Evolutionary conservation across 129 eudicot species (phyloP), one percentile per base, ranked within the genome.

Genomic region (Calendula officinalis): DNA sequence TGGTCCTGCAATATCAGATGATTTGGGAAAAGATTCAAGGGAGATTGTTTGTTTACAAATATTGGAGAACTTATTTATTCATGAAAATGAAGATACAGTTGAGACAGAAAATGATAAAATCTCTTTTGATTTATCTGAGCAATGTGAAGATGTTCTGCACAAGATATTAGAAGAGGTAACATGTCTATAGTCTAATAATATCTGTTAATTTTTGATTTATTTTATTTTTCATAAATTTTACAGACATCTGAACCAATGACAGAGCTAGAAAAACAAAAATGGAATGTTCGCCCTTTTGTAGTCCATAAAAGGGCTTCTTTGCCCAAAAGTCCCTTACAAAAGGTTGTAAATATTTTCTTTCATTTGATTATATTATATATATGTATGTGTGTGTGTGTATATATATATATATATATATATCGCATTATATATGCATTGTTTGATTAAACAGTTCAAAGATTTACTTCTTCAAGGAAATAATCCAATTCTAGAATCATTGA

Each of bases 361-460:
- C 8, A 8, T 44, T 39, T 56, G 37, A 33, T 43, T 22, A 5
- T 52, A 32, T n/a, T 10, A 37, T 40, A 54, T n/a, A 39, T 51
- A 52, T n/a, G 33, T 16, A n/a, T 15, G 42, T 34, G 47, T 35
- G 9, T 12, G 1, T 3, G 1, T 12, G 22, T 22, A 22, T 22
- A 22, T 16, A 5, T 56, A 40, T 54, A 53, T 22, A 22, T 22
- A 22, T 22, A 22, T 22, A 22, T 22, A 22, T 22, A 22, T 22
- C 30, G 2, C 30, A 32, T 22, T 10, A 15, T 56, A 48, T 27
- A 8, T 61, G 43, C 34, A 57, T 64, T 69, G 34, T 12, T 30
- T 58, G 57, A 14, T 12, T 30, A 45, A 56, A 69, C 87, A 91
- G 98, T 58, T 89, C 70, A 85, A 89, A 78, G 77, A 71, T 71